Evolutionary conservation across 805 yeast genomes (phyloP).

Genomic region (Schwanniomyces pseudopolymorphus): DNA sequence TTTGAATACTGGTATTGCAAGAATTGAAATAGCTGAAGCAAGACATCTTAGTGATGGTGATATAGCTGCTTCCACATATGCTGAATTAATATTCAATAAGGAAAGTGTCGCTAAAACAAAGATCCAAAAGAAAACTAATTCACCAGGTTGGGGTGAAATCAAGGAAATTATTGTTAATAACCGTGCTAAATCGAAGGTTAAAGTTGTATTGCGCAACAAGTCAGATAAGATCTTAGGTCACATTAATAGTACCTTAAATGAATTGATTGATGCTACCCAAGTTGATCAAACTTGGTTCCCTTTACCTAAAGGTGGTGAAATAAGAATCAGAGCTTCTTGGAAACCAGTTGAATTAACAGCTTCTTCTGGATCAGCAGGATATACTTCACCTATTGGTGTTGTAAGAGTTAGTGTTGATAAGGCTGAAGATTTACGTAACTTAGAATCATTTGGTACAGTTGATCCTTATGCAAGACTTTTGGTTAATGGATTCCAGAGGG

Average conservation of each 20-base stretch:
- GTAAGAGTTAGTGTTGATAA: slow-evolving; percentile 68
- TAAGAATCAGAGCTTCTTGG: slow-evolving; percentile 73
- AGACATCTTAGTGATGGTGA: slow-evolving; percentile 48
- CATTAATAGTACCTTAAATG: slow-evolving; percentile 55
- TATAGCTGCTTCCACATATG: slow-evolving; percentile 57
- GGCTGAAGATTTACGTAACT: slow-evolving; percentile 75
- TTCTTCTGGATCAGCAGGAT: slow-evolving; percentile 72
- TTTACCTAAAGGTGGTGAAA: slow-evolving; percentile 71
- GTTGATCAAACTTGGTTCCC: slow-evolving; percentile 80
- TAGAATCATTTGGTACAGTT: slow-evolving; percentile 85
- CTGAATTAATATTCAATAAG: slow-evolving; percentile 68
- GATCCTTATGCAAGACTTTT: slow-evolving; percentile 88
- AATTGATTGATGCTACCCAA: slow-evolving; percentile 73
- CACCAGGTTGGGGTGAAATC: slow-evolving; percentile 64
- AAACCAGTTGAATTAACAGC: slow-evolving; percentile 76
- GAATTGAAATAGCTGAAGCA: slow-evolving; percentile 63
- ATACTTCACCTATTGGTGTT: slow-evolving; percentile 94
- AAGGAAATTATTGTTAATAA: slow-evolving; percentile 70
- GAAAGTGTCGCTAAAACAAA: slow-evolving; percentile 59
- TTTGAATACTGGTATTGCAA: slow-evolving; percentile 87
- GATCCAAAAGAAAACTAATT: slow-evolving; percentile 56
- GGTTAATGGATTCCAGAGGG: slow-evolving; percentile 72
- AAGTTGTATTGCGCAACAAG: slow-evolving; percentile 64
- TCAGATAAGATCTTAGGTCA: slow-evolving; percentile 59
- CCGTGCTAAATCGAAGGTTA: slow-evolving; percentile 67